These are phyloP conservation scores for Tinospora cordifolia DNA, from an alignment of 164 flowering plant genomes.

Conservation along the genomic window DNA sequence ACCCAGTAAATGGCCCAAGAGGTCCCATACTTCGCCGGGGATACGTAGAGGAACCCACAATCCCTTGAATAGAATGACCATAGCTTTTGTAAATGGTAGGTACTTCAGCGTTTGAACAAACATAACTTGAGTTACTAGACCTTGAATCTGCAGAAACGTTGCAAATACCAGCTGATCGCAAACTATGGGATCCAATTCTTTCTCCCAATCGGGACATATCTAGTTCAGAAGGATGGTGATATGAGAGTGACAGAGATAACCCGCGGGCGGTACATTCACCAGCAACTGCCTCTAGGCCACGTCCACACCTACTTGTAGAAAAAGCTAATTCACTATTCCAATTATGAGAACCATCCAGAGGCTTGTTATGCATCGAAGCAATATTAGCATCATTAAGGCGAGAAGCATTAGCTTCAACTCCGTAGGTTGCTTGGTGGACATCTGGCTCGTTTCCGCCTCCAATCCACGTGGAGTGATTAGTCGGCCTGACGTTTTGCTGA, in stretches of 20 bases:
- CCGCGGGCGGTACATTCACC: conserved; percentile 31
- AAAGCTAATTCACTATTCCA: conserved; percentile 29
- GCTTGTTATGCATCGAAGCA: conserved; percentile 20
- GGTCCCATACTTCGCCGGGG: conserved; percentile 46
- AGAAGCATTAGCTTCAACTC: conserved; percentile 18
- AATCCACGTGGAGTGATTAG: conserved; percentile 22
- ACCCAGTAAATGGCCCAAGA: conserved; percentile 93
- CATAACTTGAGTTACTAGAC: conserved; percentile 3
- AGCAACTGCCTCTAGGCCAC: conserved; percentile 10
- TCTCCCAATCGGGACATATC: conserved; percentile 22
- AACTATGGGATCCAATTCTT: conserved; percentile 16
- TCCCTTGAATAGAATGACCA: conserved; percentile 29
- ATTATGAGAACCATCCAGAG: conserved; percentile 14
- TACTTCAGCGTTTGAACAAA: conserved; percentile 16
- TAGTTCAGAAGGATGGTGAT: conserved; percentile 26
- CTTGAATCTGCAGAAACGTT: conserved; percentile 21
- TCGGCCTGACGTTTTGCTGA: conserved; percentile 17
- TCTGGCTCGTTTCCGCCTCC: conserved; percentile 28
- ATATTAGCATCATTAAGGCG: conserved; percentile 8
- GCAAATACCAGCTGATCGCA: conserved; percentile 9
- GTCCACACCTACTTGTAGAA: conserved; percentile 10
- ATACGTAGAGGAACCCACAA: conserved; percentile 24
- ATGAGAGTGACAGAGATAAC: conserved; percentile 45
- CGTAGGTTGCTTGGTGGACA: conserved; percentile 27
- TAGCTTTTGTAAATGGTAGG: conserved; percentile 15